These are phyloP conservation scores for Allodekkera sacchari DNA, from an alignment of 805 yeast genomes.

Conservation along the genomic window DNA sequence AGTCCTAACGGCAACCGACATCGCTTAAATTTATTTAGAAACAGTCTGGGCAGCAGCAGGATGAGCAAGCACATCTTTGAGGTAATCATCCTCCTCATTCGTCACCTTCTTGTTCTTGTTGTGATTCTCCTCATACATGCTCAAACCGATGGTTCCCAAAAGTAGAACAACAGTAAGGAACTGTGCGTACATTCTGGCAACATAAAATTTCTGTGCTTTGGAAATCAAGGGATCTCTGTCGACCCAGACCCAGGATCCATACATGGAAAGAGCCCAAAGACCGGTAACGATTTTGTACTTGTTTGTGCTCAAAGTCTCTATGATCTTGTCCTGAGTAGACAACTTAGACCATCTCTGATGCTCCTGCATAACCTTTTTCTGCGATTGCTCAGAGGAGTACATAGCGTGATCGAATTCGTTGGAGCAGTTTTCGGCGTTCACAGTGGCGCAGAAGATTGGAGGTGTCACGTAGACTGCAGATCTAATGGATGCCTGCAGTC, in stretches of 20 bases:
- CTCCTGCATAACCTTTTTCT: constrained; percentile 35
- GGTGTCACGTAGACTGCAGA: constrained; percentile 67
- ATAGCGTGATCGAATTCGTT: constrained; percentile 51
- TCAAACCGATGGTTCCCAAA: constrained; percentile 57
- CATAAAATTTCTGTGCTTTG: constrained; percentile 71
- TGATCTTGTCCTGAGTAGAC: constrained; percentile 38
- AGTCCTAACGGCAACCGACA: no score
- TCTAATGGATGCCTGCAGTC: constrained; percentile 46
- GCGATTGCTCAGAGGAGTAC: constrained; percentile 43
- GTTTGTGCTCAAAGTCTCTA: constrained; percentile 41
- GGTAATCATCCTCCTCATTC: constrained; percentile 26
- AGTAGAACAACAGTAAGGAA: constrained; percentile 66
- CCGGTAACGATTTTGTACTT: constrained; percentile 62
- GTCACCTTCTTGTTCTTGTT: constrained; percentile 29
- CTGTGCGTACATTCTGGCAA: constrained; percentile 88
- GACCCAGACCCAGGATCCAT: constrained; percentile 68
- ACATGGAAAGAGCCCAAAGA: constrained; percentile 75
- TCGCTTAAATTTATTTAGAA: no score
- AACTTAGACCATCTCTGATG: constrained; percentile 43
- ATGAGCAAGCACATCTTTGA: constrained; percentile 37
- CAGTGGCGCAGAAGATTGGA: constrained; percentile 51
- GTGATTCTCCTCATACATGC: constrained; percentile 55
- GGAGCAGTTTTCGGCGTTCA: constrained; percentile 67
- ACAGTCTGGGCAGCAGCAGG: no score
- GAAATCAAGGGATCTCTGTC: constrained; percentile 70